A percentile compares a stretch with the other conserved stretches of the same genome.
Evolutionary conservation across 805 yeast species (phyloP).

Genomic region (Blastobotrys peoriensis): DNA sequence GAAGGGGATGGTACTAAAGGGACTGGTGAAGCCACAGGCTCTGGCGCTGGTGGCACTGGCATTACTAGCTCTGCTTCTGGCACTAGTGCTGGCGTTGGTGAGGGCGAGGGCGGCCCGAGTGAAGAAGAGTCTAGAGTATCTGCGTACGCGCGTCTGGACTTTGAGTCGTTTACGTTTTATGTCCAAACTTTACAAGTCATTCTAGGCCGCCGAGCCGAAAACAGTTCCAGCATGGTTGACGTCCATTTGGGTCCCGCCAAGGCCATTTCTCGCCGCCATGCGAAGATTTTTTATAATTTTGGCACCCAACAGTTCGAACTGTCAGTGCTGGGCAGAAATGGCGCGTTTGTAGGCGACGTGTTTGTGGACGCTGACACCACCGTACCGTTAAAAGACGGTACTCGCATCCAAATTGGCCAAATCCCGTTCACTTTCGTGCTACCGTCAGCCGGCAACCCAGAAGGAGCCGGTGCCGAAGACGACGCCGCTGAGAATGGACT

Average conservation of each 20-base stretch:
- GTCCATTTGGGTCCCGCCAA: conserved; percentile 89
- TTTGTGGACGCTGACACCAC: conserved; percentile 90
- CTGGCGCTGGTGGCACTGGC: conserved; percentile 8
- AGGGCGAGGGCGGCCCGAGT: conserved; percentile 3
- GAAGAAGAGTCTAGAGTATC: conserved; percentile 30
- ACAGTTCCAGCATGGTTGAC: conserved; percentile 53
- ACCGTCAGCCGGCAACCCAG: conserved; percentile 49
- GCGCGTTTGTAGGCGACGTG: conserved; percentile 89
- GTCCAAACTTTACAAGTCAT: conserved; percentile 94
- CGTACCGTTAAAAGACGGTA: conserved; percentile 72
- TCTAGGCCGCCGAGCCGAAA: conserved; percentile 82
- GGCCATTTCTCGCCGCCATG: conserved; percentile 90
- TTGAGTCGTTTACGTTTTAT: conserved; percentile 87
- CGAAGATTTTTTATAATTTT: conserved; percentile 92
- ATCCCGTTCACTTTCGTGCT: conserved; percentile 81
- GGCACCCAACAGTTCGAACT: conserved; percentile 93
- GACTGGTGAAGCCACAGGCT: too few species aligned
- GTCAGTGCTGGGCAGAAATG: conserved; percentile 88
- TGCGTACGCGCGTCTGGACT: conserved; percentile 59
- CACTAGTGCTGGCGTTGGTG: conserved; percentile 5
- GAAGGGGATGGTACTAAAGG: too few species aligned
- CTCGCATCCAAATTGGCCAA: conserved; percentile 83
- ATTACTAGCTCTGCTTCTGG: conserved; percentile 4
- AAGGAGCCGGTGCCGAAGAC: neutral
- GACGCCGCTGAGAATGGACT: conserved; percentile 1